Conservation (phyloP, 1,284 basidiomycete genomes). For the Sphaerobolus stellatus region DNA sequence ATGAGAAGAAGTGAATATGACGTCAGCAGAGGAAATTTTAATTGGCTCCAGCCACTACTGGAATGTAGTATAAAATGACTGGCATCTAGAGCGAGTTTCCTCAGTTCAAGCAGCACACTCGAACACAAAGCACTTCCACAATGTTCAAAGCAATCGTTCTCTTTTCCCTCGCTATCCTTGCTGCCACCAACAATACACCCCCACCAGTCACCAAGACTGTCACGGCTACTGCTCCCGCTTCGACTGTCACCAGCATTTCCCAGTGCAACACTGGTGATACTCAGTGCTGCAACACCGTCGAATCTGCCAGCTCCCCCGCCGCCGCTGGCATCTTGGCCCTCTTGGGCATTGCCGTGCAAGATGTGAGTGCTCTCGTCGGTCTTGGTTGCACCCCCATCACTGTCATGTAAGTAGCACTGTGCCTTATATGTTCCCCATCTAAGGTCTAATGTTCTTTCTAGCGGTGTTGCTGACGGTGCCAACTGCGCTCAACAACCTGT, state of each 20-base stretch:
- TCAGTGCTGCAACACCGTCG: conserved; percentile 31
- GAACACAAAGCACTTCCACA: too few species aligned
- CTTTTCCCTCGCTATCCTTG: too few species aligned
- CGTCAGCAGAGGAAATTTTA: too few species aligned
- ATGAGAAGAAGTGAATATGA: too few species aligned
- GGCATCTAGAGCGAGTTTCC: too few species aligned
- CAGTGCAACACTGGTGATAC: conserved; percentile 28
- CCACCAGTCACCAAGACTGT: not conserved
- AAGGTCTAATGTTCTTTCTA: not conserved
- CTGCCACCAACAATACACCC: too few species aligned
- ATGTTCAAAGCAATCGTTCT: too few species aligned
- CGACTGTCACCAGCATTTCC: conserved; percentile 17
- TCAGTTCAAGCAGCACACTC: too few species aligned
- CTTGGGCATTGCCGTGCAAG: conserved; percentile 26
- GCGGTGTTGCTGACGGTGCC: not conserved
- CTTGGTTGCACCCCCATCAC: conserved; percentile 29
- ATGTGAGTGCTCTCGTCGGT: conserved; percentile 28
- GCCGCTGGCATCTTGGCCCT: conserved; percentile 22
- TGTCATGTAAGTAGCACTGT: conserved; percentile 16
- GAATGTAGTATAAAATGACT: too few species aligned
- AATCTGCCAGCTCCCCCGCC: conserved; percentile 21
- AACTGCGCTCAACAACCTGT: not conserved
- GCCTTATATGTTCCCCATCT: too few species aligned
- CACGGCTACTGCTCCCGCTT: conserved; percentile 1
- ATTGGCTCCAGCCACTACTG: too few species aligned